Conservation (phyloP, 2,329 filamentous ascomycete species). For the Diaporthe humulicola region DNA sequence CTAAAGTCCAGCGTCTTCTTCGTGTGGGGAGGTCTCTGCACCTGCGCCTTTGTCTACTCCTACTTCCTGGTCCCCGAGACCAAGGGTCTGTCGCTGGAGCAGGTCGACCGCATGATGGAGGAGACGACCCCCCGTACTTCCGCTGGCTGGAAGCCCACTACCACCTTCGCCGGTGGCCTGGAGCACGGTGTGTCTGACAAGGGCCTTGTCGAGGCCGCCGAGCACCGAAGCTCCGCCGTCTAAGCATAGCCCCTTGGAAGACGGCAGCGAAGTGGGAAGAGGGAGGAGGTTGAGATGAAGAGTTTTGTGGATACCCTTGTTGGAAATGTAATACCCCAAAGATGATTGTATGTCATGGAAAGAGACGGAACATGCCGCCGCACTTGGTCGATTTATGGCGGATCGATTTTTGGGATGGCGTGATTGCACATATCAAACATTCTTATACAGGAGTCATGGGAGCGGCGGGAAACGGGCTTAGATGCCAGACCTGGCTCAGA, state of each 20-base stretch:
- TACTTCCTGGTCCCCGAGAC: slow-evolving; percentile 83
- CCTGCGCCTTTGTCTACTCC: slow-evolving; percentile 70
- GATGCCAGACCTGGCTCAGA: slow-evolving; percentile 20
- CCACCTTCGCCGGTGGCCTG: slow-evolving; percentile 70
- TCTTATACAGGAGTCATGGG: slow-evolving; percentile 15
- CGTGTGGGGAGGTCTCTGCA: slow-evolving; percentile 79
- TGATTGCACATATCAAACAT: slow-evolving; percentile 20
- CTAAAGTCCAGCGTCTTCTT: slow-evolving; percentile 80
- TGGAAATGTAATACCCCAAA: slow-evolving; percentile 27
- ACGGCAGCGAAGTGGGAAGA: background rate
- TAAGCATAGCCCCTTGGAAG: slow-evolving; percentile 42
- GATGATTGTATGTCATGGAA: background rate
- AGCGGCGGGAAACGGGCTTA: slow-evolving; percentile 1
- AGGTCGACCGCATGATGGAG: slow-evolving; percentile 90
- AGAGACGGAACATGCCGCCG: slow-evolving; percentile 13
- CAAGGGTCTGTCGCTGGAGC: slow-evolving; percentile 82
- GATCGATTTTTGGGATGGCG: slow-evolving; percentile 24
- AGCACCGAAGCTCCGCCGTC: slow-evolving; percentile 49
- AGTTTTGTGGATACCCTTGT: slow-evolving; percentile 33
- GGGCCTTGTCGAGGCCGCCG: slow-evolving; percentile 44
- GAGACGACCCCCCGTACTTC: slow-evolving; percentile 84
- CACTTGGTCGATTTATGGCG: slow-evolving; percentile 20
- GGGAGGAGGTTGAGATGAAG: background rate
- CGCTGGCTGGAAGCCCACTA: slow-evolving; percentile 79
- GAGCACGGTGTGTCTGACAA: slow-evolving; percentile 50